Base-by-base conservation (phyloP, 1,284 basidiomycete genomes). In the Waitea zeae region DNA sequence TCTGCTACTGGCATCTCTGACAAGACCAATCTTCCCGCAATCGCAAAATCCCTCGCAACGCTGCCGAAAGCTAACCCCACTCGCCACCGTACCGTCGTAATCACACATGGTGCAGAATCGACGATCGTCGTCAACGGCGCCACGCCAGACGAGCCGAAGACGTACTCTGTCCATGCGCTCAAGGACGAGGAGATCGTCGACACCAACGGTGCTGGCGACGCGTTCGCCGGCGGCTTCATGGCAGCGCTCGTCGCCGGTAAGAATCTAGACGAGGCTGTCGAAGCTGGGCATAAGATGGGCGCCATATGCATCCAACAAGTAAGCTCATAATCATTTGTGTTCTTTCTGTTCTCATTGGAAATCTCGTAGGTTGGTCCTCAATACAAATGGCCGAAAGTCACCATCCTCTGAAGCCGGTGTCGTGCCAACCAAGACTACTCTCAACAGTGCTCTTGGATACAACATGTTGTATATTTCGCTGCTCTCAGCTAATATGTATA, bases 181-280 rank as follows among this genome's bases (percentile, higher is more conserved):
- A 49, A 57, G 35, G 62, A 65, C 43, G 68, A 67, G 38, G 53
- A 80, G 53, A 93, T 99, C 47, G 78, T 96, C 39, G 95, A 98
- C 58, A 99, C 95, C 38, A 99, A 98, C 59, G 95, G 88, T 36
- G 95, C 95, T n/a, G 95, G 95, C 35, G 95, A 99, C 55, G 90
- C 89, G 35, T 98, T 98, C 47, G 89, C 90, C n/a, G 95, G 95
- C 42, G 95, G 88, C 33, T 92, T 97, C 64, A 54, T 97, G 34
- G 95, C 86, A 34, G 92, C 82, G 1, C 67, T 77, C 35, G 76
- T 89, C 34, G 56, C 70, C 29, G 90, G 88, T 17, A 96, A 89
- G 68, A 58, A 50, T 31, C 51, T 92, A 33, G 78, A 84, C 29
- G 76, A 88, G 53, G 71, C 70, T 37, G 68, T 98, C 42, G 70